Evolutionary conservation across 1,139 yeast species (phyloP).

Genomic region (Arxiozyma telluris): DNA sequence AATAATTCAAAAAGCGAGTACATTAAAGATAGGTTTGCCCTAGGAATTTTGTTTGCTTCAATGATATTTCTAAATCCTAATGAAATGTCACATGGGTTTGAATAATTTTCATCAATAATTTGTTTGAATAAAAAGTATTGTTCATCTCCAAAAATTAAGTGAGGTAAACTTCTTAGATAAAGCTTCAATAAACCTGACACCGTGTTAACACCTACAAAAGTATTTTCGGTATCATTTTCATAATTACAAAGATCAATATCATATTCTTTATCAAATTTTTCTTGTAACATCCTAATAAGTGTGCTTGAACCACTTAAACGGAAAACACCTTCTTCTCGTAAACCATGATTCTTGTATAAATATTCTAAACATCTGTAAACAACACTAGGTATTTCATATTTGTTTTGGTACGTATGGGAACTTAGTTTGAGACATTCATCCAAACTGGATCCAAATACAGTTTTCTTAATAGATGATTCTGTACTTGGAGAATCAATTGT

Average conservation of each 20-base stretch:
- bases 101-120: slow-evolving; percentile 28
- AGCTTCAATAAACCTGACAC: slow-evolving; percentile 71
- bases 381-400: slow-evolving; percentile 57
- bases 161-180: slow-evolving; percentile 64
- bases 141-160: slow-evolving; percentile 49
- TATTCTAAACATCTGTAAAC: slow-evolving; percentile 69
- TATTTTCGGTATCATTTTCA: slow-evolving; percentile 26
- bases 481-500: not conserved
- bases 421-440: slow-evolving; percentile 45
- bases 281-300: slow-evolving; percentile 63
- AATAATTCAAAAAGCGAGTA: slow-evolving; percentile 60
- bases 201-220: slow-evolving; percentile 52
- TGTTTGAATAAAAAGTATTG: slow-evolving; percentile 36
- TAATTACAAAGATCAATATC: slow-evolving; percentile 56
- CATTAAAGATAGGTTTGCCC: slow-evolving; percentile 51
- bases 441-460: slow-evolving; percentile 61
- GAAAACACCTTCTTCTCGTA: slow-evolving; percentile 84
- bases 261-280: slow-evolving; percentile 50
- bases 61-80: slow-evolving; percentile 29
- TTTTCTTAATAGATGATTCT: slow-evolving; percentile 5
- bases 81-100: slow-evolving; percentile 29
- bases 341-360: slow-evolving; percentile 58
- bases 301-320: slow-evolving; percentile 86
- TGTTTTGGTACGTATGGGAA: slow-evolving; percentile 39
- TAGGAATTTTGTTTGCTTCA: slow-evolving; percentile 34